Conservation (phyloP, 257 asterid species). For the Knoxia roxburghii region DNA sequence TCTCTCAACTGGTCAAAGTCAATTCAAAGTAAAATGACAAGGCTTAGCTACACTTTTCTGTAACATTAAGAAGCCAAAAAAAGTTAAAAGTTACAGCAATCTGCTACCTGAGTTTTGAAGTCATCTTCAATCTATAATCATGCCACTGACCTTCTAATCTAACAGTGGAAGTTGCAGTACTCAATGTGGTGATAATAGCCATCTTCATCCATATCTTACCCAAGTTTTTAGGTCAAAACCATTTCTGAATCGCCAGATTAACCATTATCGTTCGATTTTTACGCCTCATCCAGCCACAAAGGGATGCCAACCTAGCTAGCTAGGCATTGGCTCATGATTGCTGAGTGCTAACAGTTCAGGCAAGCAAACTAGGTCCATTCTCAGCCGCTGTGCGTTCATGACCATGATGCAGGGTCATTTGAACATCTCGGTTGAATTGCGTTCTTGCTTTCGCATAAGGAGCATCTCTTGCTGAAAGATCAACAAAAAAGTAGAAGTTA, state of each 20-base stretch:
- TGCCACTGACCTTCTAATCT: neutral
- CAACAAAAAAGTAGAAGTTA: neutral
- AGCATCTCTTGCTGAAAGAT: conserved; percentile 75
- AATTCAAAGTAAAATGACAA: no score
- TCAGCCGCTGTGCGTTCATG: conserved; percentile 81
- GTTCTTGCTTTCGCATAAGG: conserved; percentile 92
- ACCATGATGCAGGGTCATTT: conserved; percentile 61
- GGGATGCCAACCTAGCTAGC: neutral
- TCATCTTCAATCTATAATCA: neutral
- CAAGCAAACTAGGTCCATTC: conserved; percentile 57
- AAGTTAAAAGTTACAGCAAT: conserved; percentile 1
- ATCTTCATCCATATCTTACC: no score
- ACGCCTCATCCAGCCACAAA: conserved; percentile 14
- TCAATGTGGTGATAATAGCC: no score
- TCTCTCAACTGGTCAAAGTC: no score
- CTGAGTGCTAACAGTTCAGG: conserved; percentile 11
- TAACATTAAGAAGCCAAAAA: neutral
- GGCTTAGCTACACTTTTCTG: conserved; percentile 4
- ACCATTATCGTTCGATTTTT: neutral
- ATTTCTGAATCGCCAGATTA: neutral
- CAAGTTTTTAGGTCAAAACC: neutral
- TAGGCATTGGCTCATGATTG: neutral
- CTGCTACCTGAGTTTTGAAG: neutral
- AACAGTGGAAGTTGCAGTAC: neutral
- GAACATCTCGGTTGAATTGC: conserved; percentile 67